Percentiles rank a stretch among this genome's conserved stretches.
These are phyloP conservation scores for Colletotrichum gigasporum DNA, from an alignment of 2,329 filamentous ascomycete genomes.

Conservation along the genomic window DNA sequence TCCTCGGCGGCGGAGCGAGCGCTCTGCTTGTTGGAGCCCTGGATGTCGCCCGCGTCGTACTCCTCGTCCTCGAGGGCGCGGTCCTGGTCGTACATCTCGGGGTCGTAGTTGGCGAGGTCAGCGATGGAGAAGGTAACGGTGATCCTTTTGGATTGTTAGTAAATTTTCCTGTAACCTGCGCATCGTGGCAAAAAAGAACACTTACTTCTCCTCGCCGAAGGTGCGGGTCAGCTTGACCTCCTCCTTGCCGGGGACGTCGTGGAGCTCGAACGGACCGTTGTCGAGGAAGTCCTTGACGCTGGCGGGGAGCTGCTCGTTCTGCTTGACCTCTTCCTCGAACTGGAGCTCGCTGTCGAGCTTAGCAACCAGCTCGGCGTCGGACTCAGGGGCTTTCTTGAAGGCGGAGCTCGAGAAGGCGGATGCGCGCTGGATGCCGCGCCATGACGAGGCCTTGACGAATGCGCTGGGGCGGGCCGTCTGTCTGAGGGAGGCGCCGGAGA, in stretches of 20 bases:
- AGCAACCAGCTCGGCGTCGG: conserved; percentile 81
- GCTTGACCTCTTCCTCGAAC: conserved; percentile 84
- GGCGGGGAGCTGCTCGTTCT: conserved; percentile 75
- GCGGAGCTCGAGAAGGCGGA: conserved; percentile 58
- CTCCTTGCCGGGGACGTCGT: conserved; percentile 85
- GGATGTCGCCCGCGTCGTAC: conserved; percentile 51
- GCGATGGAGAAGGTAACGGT: conserved; percentile 86
- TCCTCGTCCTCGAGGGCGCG: conserved; percentile 62
- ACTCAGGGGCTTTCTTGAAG: conserved; percentile 58
- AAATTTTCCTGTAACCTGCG: not conserved
- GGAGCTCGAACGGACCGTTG: conserved; percentile 83
- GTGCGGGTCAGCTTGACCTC: conserved; percentile 86
- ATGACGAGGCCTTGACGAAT: conserved; percentile 54
- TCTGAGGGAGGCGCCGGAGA: conserved; percentile 61
- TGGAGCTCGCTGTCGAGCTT: conserved; percentile 88
- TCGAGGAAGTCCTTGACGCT: conserved; percentile 90
- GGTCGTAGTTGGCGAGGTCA: conserved; percentile 76
- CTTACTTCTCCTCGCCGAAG: conserved; percentile 89
- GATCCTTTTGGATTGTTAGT: conserved; percentile 61
- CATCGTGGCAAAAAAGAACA: conserved; percentile 27
- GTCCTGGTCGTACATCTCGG: conserved; percentile 67
- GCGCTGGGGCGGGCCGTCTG: conserved; percentile 60
- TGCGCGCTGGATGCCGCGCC: conserved; percentile 49
- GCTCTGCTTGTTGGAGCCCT: conserved; percentile 64
- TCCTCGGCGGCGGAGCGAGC: conserved; percentile 66